Conservation (phyloP, 1,284 basidiomycete species). For the Rhodotorula sp. region DNA sequence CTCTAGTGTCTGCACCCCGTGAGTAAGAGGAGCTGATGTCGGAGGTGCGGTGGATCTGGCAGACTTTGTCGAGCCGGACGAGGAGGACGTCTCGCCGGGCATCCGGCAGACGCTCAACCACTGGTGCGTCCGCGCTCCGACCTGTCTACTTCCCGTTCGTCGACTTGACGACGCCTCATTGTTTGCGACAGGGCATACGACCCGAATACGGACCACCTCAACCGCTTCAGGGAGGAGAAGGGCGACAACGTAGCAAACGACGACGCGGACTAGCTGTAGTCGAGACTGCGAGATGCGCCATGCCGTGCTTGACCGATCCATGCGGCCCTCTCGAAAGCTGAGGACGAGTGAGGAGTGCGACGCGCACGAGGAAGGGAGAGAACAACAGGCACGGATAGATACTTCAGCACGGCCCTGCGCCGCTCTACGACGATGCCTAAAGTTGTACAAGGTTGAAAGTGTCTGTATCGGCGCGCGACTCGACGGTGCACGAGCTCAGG, state of each 20-base stretch:
- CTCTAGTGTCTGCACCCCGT: background rate
- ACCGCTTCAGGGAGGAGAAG: slow-evolving; percentile 33
- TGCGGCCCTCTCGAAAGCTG: background rate
- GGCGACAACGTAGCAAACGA: slow-evolving; percentile 35
- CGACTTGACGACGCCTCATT: too few relatives aligned
- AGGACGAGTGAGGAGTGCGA: background rate
- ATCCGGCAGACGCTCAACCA: slow-evolving; percentile 38
- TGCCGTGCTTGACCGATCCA: too few relatives aligned
- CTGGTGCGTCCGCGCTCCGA: slow-evolving; percentile 9
- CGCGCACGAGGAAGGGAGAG: too few relatives aligned
- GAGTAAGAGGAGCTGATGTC: background rate
- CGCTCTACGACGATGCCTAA: too few relatives aligned
- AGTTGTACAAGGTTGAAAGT: too few relatives aligned
- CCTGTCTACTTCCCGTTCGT: background rate
- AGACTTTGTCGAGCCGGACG: slow-evolving; percentile 27
- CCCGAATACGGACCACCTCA: slow-evolving; percentile 29
- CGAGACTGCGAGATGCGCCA: background rate
- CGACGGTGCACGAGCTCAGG: too few relatives aligned
- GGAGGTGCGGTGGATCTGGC: fast-evolving
- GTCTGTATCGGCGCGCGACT: too few relatives aligned
- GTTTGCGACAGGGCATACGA: slow-evolving; percentile 18
- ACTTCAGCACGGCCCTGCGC: too few relatives aligned
- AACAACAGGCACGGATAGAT: too few relatives aligned
- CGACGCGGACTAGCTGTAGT: slow-evolving; percentile 15
- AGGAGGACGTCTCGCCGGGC: slow-evolving; percentile 29